Percentiles rank a stretch among this genome's conserved stretches.
Evolutionary conservation across 495 filamentous ascomycete species (phyloP).

Genomic region (Penicillium robsamsonii): DNA sequence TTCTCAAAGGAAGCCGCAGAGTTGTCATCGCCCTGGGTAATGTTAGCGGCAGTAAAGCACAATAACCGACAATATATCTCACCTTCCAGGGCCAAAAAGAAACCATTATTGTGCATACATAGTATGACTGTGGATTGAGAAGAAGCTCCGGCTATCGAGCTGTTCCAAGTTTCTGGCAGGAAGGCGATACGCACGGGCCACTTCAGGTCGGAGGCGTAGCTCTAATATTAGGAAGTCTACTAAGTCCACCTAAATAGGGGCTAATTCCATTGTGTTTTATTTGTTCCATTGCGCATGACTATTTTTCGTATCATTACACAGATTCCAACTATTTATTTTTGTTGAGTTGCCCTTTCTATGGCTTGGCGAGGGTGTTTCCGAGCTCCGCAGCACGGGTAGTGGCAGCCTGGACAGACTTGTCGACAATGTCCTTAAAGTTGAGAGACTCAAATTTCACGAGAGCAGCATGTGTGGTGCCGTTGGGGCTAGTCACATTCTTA

Average conservation of each 20-base stretch:
- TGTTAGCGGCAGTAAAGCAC: slow-evolving; percentile 10
- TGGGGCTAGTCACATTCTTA: slow-evolving; percentile 46
- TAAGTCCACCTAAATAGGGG: neutral
- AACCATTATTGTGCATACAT: slow-evolving; percentile 55
- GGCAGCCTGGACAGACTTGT: slow-evolving; percentile 42
- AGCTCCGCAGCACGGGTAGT: slow-evolving; percentile 38
- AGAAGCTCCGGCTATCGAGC: neutral
- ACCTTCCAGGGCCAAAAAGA: slow-evolving; percentile 82
- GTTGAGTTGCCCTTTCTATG: neutral
- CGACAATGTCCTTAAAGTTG: slow-evolving; percentile 35
- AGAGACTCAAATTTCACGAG: slow-evolving; percentile 37
- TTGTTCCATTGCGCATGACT: neutral
- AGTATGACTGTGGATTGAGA: neutral
- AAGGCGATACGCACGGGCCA: slow-evolving; percentile 10
- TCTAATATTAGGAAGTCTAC: neutral
- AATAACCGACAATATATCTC: slow-evolving; percentile 16
- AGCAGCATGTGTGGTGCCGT: slow-evolving; percentile 42
- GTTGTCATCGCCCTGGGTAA: slow-evolving; percentile 66
- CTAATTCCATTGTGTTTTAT: neutral
- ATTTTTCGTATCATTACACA: neutral
- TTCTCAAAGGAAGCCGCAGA: slow-evolving; percentile 94
- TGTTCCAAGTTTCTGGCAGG: neutral
- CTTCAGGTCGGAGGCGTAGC: neutral
- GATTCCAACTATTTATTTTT: neutral
- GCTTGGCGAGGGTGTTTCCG: slow-evolving; percentile 19